Evolutionary conservation across 257 asterid genomes (phyloP).

Genomic region (Ballota nigra): DNA sequence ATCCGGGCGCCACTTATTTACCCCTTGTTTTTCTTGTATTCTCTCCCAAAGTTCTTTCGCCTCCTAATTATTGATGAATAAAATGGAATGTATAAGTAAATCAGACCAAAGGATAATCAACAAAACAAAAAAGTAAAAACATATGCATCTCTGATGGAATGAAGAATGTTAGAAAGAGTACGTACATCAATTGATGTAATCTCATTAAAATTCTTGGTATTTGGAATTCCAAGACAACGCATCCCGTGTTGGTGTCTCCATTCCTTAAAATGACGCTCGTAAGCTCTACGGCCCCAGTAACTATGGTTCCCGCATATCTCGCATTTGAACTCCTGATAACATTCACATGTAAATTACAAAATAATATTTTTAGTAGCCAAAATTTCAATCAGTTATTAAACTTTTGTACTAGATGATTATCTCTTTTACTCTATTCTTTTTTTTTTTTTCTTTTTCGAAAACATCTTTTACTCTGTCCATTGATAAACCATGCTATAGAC

Average conservation of each 20-base stretch:
- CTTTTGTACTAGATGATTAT: neutral
- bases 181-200: slow-evolving; percentile 91
- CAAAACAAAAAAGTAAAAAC: neutral
- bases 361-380: neutral
- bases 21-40: slow-evolving; percentile 83
- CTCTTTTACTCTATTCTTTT: too few relatives aligned
- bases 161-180: slow-evolving; percentile 16
- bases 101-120: neutral
- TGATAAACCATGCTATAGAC: neutral
- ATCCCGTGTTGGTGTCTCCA: slow-evolving; percentile 99
- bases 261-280: slow-evolving; percentile 98
- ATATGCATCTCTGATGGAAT: neutral
- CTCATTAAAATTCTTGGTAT: slow-evolving; percentile 93
- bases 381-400: neutral
- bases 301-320: slow-evolving; percentile 99
- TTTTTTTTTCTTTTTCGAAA: too few relatives aligned
- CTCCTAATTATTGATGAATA: slow-evolving; percentile 51
- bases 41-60: slow-evolving; percentile 94
- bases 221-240: slow-evolving; percentile 98
- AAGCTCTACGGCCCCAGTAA: slow-evolving; percentile 99
- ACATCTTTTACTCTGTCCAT: neutral
- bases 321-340: slow-evolving; percentile 88
- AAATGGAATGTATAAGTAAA: neutral
- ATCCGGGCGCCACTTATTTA: slow-evolving; percentile 97
- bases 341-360: slow-evolving; percentile 7